phyloP scores from a whole-genome alignment of 108 stramenopile species.

The Skeletonema marinoi region DNA sequence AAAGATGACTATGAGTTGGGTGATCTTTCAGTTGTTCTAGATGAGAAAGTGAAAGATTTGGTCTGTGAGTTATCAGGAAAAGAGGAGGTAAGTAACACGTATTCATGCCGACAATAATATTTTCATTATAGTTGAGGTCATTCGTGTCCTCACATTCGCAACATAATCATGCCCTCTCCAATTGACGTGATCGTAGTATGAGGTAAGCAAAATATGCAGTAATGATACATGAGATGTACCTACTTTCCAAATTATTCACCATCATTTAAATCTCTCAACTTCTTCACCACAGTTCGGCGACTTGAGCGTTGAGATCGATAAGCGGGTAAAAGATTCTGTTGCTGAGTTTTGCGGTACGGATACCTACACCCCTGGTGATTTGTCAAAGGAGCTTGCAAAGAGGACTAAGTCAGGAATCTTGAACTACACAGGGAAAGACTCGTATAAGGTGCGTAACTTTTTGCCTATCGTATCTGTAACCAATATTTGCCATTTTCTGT shows the following conservation, averaged over 20 bases:
- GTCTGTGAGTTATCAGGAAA: constrained; percentile 78
- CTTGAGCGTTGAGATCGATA: constrained; percentile 64
- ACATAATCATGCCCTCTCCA: not conserved
- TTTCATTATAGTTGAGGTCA: too few relatives aligned
- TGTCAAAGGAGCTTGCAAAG: constrained; percentile 60
- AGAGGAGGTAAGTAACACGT: constrained; percentile 25
- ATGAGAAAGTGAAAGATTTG: constrained; percentile 61
- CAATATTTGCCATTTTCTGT: not conserved
- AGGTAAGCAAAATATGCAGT: not conserved
- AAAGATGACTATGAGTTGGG: constrained; percentile 50
- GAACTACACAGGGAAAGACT: constrained; percentile 74
- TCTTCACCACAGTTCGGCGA: constrained; percentile 56
- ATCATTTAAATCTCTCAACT: not conserved
- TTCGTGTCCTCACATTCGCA: not conserved
- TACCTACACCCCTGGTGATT: constrained; percentile 75
- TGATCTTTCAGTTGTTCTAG: constrained; percentile 78
- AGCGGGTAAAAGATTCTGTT: constrained; percentile 61
- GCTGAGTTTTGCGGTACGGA: constrained; percentile 73
- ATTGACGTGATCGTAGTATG: not conserved
- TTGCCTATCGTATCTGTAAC: not conserved
- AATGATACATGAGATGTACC: not conserved
- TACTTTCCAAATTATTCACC: not conserved
- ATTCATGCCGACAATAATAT: not conserved
- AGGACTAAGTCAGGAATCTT: constrained; percentile 64
- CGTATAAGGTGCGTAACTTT: constrained; percentile 57